phyloP scores from a whole-genome alignment of 176 grass and related monocot species.

The Ensete glaucum region DNA sequence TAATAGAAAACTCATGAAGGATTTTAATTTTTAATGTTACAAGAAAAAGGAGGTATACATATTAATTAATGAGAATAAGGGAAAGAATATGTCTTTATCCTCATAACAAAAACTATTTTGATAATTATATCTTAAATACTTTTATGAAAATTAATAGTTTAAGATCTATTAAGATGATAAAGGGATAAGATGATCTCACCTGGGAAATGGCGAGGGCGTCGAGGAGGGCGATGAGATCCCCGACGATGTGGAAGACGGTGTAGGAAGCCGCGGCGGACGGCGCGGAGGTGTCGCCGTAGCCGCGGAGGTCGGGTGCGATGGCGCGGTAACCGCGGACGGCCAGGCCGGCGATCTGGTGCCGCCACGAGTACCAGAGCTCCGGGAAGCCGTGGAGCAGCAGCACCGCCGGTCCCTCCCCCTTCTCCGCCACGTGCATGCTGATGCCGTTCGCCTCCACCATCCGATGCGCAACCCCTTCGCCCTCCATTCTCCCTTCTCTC shows the following conservation, averaged over 20 bases:
- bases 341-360: slow-evolving; percentile 53
- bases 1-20: no score
- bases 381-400: slow-evolving; percentile 77
- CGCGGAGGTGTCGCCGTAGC: slow-evolving; percentile 59
- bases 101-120: no score
- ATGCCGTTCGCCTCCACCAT: slow-evolving; percentile 54
- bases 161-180: no score
- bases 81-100: no score
- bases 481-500: not conserved
- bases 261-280: slow-evolving; percentile 42
- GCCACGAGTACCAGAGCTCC: slow-evolving; percentile 86
- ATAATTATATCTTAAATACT: not conserved
- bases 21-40: no score
- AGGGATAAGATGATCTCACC: slow-evolving; percentile 7
- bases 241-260: slow-evolving; percentile 71
- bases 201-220: slow-evolving; percentile 45
- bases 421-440: slow-evolving; percentile 61
- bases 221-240: slow-evolving; percentile 69
- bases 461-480: slow-evolving; percentile 33
- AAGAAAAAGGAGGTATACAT: no score
- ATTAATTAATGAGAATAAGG: no score
- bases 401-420: slow-evolving; percentile 25
- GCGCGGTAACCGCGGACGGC: slow-evolving; percentile 50
- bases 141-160: not conserved
- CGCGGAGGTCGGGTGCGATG: slow-evolving; percentile 67